Percentiles rank a stretch among this genome's conserved stretches.
phyloP scores from a whole-genome alignment of 768 basidiomycete species.

The Chalciporus piperatus region DNA sequence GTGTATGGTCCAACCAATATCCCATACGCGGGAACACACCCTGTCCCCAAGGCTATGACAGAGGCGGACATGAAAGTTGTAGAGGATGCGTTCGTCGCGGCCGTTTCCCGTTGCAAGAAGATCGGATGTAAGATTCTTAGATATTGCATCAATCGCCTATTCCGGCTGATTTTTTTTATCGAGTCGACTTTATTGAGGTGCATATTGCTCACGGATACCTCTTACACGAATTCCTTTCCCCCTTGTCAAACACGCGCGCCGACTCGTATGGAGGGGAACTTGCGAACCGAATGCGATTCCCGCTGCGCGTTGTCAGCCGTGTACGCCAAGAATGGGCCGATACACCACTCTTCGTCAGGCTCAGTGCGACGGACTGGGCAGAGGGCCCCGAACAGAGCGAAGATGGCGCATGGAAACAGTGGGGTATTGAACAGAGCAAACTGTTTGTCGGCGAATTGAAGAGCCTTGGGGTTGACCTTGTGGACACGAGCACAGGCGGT shows the following conservation, averaged over 20 bases:
- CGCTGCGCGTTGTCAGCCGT: slow-evolving; percentile 53
- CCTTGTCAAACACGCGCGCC: slow-evolving; percentile 66
- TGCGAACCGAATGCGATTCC: slow-evolving; percentile 69
- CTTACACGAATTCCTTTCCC: slow-evolving; percentile 66
- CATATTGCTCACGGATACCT: slow-evolving; percentile 69
- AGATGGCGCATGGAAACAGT: slow-evolving; percentile 57
- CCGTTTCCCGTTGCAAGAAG: slow-evolving; percentile 52
- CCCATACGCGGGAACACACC: slow-evolving; percentile 49
- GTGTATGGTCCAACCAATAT: slow-evolving; percentile 63
- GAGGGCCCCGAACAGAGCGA: slow-evolving; percentile 51
- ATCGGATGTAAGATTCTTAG: slow-evolving; percentile 52
- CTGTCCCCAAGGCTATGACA: slow-evolving; percentile 58
- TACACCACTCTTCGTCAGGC: slow-evolving; percentile 70
- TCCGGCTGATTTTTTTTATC: slow-evolving; percentile 9
- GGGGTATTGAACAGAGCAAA: slow-evolving; percentile 79
- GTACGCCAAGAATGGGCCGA: slow-evolving; percentile 56
- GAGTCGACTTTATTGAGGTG: slow-evolving; percentile 70
- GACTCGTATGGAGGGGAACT: slow-evolving; percentile 74
- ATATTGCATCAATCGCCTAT: neutral
- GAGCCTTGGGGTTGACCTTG: slow-evolving; percentile 67
- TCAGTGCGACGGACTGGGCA: slow-evolving; percentile 69
- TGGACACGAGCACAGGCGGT: slow-evolving; percentile 71
- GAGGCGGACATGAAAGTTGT: slow-evolving; percentile 52
- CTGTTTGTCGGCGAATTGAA: slow-evolving; percentile 53
- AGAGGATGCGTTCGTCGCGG: slow-evolving; percentile 57